phyloP scores from a whole-genome alignment of 306 rosid species.

The Purshia tridentata region DNA sequence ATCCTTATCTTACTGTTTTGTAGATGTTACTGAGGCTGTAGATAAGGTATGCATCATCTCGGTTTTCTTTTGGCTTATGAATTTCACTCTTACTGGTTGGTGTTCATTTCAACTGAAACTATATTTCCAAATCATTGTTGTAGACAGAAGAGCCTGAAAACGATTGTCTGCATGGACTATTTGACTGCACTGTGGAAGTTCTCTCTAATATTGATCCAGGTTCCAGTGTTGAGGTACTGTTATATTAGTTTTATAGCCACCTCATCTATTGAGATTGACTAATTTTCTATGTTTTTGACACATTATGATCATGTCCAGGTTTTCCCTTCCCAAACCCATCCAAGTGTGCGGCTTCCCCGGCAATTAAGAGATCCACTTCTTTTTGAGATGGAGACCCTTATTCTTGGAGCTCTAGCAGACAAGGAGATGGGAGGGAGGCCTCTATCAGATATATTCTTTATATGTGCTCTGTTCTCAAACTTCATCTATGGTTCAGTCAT shows the following conservation, averaged over 20 bases:
- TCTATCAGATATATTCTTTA: slow-evolving; percentile 57
- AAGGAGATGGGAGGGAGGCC: slow-evolving; percentile 48
- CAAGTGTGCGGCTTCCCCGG: slow-evolving; percentile 54
- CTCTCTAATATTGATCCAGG: slow-evolving; percentile 53
- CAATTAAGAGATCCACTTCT: slow-evolving; percentile 67
- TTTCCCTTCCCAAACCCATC: slow-evolving; percentile 38
- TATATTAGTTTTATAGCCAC: slow-evolving; percentile 27
- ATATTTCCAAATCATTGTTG: slow-evolving; percentile 26
- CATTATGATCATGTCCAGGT: slow-evolving; percentile 40
- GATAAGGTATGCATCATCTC: slow-evolving; percentile 46
- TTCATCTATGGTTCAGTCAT: slow-evolving; percentile 50
- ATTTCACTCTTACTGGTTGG: slow-evolving; percentile 15
- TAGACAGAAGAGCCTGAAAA: slow-evolving; percentile 63
- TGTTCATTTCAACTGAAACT: slow-evolving; percentile 19
- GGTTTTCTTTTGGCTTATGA: slow-evolving; percentile 15
- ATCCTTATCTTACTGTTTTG: slow-evolving; percentile 34
- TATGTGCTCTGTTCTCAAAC: slow-evolving; percentile 70
- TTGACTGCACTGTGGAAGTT: slow-evolving; percentile 78
- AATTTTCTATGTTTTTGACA: slow-evolving; percentile 18
- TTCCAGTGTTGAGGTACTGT: slow-evolving; percentile 59
- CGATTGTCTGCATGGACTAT: slow-evolving; percentile 42
- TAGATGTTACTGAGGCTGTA: slow-evolving; percentile 40
- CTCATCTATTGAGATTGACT: slow-evolving; percentile 16
- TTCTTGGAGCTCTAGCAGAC: slow-evolving; percentile 56
- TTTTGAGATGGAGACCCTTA: slow-evolving; percentile 65